Conservation (phyloP, 2,329 filamentous ascomycete species). For the Cladobotryum protrusum region DNA sequence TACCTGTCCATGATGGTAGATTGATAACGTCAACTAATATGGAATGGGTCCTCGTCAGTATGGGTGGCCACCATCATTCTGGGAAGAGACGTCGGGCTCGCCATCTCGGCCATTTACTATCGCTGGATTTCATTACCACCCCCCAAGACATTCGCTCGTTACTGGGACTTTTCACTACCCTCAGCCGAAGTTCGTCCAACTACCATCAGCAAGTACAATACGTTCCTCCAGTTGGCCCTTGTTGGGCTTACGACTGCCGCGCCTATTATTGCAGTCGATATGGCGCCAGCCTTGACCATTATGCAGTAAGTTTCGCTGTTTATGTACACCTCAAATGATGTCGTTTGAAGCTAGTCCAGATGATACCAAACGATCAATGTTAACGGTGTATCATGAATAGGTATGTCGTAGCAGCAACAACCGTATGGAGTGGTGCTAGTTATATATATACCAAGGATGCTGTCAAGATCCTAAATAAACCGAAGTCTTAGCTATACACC, state of each 20-base stretch:
- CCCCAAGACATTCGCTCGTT: conserved; percentile 84
- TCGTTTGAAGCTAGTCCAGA: too few species aligned
- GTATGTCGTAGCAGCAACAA: conserved; percentile 81
- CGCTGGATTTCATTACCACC: conserved; percentile 90
- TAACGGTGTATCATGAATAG: conserved; percentile 36
- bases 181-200: conserved; percentile 80
- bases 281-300: conserved; percentile 48
- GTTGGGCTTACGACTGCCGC: conserved; percentile 79
- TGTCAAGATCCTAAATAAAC: conserved; percentile 67
- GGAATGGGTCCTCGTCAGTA: conserved; percentile 41
- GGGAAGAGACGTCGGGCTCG: conserved; percentile 78
- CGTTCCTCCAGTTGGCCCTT: conserved; percentile 79
- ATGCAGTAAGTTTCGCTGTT: conserved; percentile 51
- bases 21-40: background rate
- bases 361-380: background rate
- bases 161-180: conserved; percentile 96
- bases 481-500: conserved; percentile 9
- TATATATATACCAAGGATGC: conserved; percentile 89
- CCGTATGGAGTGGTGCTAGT: conserved; percentile 87
- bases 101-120: conserved; percentile 85
- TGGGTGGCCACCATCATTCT: conserved; percentile 90
- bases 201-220: conserved; percentile 86
- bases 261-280: conserved; percentile 61
- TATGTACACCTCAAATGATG: background rate
- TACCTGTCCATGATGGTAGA: background rate